Base-by-base conservation (phyloP, 129 eudicot species). In the Ambrosia artemisiifolia region DNA sequence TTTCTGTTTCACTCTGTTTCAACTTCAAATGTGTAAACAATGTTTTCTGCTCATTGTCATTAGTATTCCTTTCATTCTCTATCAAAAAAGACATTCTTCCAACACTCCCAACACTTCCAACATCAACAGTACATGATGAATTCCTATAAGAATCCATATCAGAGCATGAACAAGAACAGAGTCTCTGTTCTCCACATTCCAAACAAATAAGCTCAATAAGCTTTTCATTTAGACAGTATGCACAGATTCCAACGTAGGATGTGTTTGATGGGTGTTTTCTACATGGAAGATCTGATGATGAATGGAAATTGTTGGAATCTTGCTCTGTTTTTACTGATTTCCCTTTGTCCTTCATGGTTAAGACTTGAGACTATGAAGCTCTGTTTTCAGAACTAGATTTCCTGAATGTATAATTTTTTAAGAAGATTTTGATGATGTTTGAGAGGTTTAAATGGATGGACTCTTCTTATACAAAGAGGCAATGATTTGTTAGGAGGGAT, bases 141-240 rank as follows among this genome's bases (percentile, higher is more conserved):
- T 86, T 92, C 10, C 88, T 70, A 56, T 86, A 76, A 0, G 97
- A 88, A 33, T 88, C 84, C 18, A 75, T 62, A 28, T 76, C 75
- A 35, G 87, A 87, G 79, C 96, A 89, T 32, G 95, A 89, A 68
- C 96, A 93, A 7, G 95, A 93, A 3, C 92, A 87, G 11, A 79
- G 42, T 20, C 98, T 79, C 71, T 89, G 95, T 75, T 89, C 98
- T 3, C 96, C 96, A 75, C 96, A 87, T 13, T 89, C 95, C 6
- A 91, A 82, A 33, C 96, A 93, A 35, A 89, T 82, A n/a, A 93
- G 78, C 35, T 82, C 78, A 65, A 82, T 73, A 0, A 93, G 74
- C 75, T 80, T 83, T 3, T 93, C 98, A 19, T 82, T 89, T 3
- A 93, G 85, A 47, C 98, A 93, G 57, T 63, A 75, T 17, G 98